Conservation (phyloP, 768 basidiomycete genomes). For the Plicaturopsis crispa region DNA sequence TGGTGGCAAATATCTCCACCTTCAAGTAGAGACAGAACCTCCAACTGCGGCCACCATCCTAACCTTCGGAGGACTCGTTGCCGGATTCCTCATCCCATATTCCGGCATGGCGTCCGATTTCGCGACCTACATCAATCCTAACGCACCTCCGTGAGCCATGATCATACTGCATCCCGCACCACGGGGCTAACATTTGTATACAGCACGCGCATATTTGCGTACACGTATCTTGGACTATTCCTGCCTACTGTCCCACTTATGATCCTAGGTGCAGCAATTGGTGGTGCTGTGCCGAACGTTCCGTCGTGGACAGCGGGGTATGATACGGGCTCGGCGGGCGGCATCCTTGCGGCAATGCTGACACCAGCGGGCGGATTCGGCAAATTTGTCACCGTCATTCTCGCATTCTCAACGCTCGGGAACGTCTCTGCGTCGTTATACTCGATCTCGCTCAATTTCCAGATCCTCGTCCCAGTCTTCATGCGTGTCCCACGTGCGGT, state of each 20-base stretch:
- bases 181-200: not conserved
- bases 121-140: conserved; percentile 57
- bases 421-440: conserved; percentile 85
- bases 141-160: conserved; percentile 47
- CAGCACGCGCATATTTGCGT: conserved; percentile 56
- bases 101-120: conserved; percentile 63
- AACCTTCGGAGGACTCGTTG: conserved; percentile 63
- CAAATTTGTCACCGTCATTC: conserved; percentile 62
- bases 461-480: conserved; percentile 56
- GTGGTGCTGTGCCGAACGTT: conserved; percentile 46
- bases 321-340: conserved; percentile 47
- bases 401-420: conserved; percentile 69
- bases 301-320: conserved; percentile 52
- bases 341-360: conserved; percentile 55
- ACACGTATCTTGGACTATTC: conserved; percentile 59
- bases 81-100: conserved; percentile 67
- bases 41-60: conserved; percentile 49
- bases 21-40: conserved; percentile 38
- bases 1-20: conserved; percentile 62
- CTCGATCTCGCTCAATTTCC: conserved; percentile 67
- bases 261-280: conserved; percentile 69
- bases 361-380: conserved; percentile 58
- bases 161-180: conserved; percentile 3
- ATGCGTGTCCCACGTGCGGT: conserved; percentile 60
- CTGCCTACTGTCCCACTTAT: conserved; percentile 48